Conservation (phyloP, 2,329 filamentous ascomycete species). For the Epichloe bromicola region DNA sequence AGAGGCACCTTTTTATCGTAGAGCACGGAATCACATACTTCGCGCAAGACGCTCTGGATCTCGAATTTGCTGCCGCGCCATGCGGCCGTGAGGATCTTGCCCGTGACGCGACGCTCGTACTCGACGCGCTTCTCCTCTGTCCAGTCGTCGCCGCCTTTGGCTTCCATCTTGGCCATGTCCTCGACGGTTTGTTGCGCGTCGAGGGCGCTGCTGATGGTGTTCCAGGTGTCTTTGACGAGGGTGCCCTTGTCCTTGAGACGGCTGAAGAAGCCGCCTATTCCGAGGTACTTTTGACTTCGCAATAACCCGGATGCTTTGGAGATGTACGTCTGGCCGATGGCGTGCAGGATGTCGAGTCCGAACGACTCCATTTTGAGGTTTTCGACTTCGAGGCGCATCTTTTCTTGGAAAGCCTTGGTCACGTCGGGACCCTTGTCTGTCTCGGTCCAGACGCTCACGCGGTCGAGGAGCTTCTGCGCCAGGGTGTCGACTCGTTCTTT, state of each 20-base stretch:
- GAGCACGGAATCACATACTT: constrained; percentile 83
- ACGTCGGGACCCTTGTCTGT: constrained; percentile 82
- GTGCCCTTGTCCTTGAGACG: constrained; percentile 93
- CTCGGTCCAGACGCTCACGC: constrained; percentile 91
- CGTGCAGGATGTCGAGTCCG: constrained; percentile 88
- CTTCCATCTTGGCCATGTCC: constrained; percentile 94
- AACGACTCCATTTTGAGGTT: constrained; percentile 99
- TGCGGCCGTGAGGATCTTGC: constrained; percentile 93
- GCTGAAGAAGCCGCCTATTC: constrained; percentile 88
- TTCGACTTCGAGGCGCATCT: constrained; percentile 89
- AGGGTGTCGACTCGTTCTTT: constrained; percentile 84
- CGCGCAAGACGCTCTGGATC: constrained; percentile 88
- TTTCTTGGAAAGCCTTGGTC: constrained; percentile 80
- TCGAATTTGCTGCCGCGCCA: constrained; percentile 97
- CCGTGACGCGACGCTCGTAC: constrained; percentile 89
- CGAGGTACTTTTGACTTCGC: constrained; percentile 93
- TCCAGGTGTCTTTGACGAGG: constrained; percentile 96
- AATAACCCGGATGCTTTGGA: constrained; percentile 78
- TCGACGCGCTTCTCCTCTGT: constrained; percentile 94
- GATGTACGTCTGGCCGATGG: constrained; percentile 83
- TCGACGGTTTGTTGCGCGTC: constrained; percentile 98
- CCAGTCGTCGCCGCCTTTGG: constrained; percentile 92
- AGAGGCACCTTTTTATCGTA: constrained; percentile 67
- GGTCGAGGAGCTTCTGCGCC: constrained; percentile 72
- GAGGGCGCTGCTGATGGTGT: constrained; percentile 89